Percentiles rank a stretch among this genome's conserved stretches.
phyloP scores from a whole-genome alignment of 1,284 basidiomycete species.

The Tetrapyrgos nigripes region DNA sequence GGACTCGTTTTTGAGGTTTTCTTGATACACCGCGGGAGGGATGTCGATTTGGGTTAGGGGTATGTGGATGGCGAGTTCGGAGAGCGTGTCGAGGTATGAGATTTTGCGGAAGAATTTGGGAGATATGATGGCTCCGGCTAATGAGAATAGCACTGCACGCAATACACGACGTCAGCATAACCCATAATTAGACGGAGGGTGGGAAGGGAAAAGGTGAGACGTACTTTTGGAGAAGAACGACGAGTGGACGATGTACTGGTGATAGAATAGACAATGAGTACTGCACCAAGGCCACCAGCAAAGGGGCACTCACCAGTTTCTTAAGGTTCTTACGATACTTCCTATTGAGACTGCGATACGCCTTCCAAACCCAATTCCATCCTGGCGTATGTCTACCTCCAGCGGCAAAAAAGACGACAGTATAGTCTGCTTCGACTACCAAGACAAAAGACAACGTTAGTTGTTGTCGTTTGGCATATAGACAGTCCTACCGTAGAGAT shows the following conservation, averaged over 20 bases:
- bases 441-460: conserved; percentile 11
- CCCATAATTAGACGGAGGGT: neutral
- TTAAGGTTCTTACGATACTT: conserved; percentile 91
- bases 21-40: conserved; percentile 80
- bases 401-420: conserved; percentile 84
- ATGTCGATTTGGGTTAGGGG: conserved; percentile 88
- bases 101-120: conserved; percentile 91
- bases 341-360: conserved; percentile 79
- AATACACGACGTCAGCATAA: too few relatives aligned
- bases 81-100: conserved; percentile 74
- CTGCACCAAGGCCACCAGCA: conserved; percentile 2
- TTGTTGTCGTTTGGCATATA: neutral
- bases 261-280: neutral
- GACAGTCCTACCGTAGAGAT: conserved; percentile 70
- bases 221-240: conserved; percentile 87
- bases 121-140: conserved; percentile 39
- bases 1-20: conserved; percentile 75
- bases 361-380: conserved; percentile 93
- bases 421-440: conserved; percentile 91
- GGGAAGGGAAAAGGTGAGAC: conserved; percentile 25
- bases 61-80: conserved; percentile 74
- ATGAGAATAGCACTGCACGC: conserved; percentile 1
- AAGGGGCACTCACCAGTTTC: conserved; percentile 67
- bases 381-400: conserved; percentile 77
- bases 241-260: conserved; percentile 83